These are phyloP conservation scores for Ascomycota sp. DNA, from an alignment of 2,329 filamentous ascomycete species.

Conservation along the genomic window DNA sequence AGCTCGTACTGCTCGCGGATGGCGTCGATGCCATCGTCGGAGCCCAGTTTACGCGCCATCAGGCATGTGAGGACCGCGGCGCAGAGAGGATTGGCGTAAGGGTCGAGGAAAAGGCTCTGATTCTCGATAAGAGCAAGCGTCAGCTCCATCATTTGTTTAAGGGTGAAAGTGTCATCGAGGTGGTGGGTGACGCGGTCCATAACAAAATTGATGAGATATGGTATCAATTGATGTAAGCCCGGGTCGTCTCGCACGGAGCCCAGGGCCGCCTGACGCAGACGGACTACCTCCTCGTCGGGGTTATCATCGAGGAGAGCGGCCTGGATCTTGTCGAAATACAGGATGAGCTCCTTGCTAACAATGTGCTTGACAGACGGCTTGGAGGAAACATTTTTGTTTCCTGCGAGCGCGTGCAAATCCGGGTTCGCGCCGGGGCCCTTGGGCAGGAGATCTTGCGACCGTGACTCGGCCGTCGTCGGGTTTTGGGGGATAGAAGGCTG, in stretches of 20 bases:
- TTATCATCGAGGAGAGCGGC: constrained; percentile 72
- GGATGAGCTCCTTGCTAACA: constrained; percentile 81
- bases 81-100: constrained; percentile 45
- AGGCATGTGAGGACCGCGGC: constrained; percentile 84
- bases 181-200: constrained; percentile 90
- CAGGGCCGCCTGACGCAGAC: constrained; percentile 64
- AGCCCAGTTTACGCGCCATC: constrained; percentile 56
- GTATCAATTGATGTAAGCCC: constrained; percentile 82
- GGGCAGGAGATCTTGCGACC: constrained; percentile 66
- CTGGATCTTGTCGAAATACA: constrained; percentile 94
- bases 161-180: constrained; percentile 71
- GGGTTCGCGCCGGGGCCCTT: constrained; percentile 82
- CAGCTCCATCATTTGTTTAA: constrained; percentile 84
- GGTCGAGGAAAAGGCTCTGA: constrained; percentile 50
- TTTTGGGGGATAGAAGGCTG: constrained; percentile 95
- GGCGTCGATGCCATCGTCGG: constrained; percentile 28
- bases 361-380: constrained; percentile 92
- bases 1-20: constrained; percentile 53
- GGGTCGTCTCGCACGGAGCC: constrained; percentile 76
- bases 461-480: constrained; percentile 66
- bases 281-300: constrained; percentile 53
- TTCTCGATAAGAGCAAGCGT: constrained; percentile 71
- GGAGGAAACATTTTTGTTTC: constrained; percentile 64
- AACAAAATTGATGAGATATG: constrained; percentile 92
- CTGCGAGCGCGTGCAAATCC: constrained; percentile 59